Evolutionary conservation across 345 rosid species (phyloP).

Genomic region (Limnanthes douglasii): DNA sequence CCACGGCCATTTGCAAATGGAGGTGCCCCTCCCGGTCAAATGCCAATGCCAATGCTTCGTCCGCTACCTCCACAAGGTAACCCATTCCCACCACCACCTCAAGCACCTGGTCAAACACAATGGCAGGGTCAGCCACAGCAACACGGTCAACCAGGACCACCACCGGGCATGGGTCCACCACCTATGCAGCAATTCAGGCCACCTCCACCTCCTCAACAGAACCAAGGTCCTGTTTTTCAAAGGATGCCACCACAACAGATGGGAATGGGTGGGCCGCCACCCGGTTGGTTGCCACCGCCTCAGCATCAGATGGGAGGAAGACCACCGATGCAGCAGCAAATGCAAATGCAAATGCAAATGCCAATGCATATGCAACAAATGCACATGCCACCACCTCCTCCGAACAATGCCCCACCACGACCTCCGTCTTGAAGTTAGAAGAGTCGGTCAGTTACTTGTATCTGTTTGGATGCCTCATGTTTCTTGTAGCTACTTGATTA

Average conservation of each 20-base stretch:
- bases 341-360: conserved; percentile 40
- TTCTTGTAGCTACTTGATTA: too few species aligned
- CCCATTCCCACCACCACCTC: conserved; percentile 38
- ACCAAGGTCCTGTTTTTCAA: conserved; percentile 16
- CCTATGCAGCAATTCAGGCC: conserved; percentile 66
- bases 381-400: conserved; percentile 62
- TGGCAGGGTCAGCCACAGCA: conserved; percentile 76
- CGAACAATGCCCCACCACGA: too few species aligned
- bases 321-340: conserved; percentile 54
- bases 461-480: too few species aligned
- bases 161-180: conserved; percentile 59
- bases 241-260: conserved; percentile 67
- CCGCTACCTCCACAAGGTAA: conserved; percentile 65
- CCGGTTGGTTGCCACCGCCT: conserved; percentile 46
- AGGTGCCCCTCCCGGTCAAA: conserved; percentile 27
- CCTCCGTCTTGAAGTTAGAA: too few species aligned
- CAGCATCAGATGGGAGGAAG: conserved; percentile 12
- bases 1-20: conserved; percentile 69
- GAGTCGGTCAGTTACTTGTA: too few species aligned
- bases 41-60: conserved; percentile 44
- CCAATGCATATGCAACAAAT: conserved; percentile 43
- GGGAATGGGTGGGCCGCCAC: conserved; percentile 59
- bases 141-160: conserved; percentile 50
- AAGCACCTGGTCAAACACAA: conserved; percentile 30
- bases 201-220: conserved; percentile 25